Base-by-base conservation (phyloP, 2,329 filamentous ascomycete genomes). In the Aureobasidium uvarum region DNA sequence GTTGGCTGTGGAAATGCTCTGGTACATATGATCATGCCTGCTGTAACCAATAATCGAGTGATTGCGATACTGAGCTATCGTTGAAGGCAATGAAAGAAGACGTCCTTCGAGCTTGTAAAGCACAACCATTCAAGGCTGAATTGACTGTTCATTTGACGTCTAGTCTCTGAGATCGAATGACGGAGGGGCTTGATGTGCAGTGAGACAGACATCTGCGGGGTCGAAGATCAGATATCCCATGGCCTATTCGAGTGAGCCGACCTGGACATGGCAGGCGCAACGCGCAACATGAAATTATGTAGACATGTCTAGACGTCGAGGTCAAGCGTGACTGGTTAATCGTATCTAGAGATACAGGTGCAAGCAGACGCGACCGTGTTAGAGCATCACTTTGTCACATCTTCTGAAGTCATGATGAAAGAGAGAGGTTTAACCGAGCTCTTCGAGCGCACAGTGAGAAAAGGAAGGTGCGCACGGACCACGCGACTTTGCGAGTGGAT, bases 391-490 rank as follows among this genome's bases (percentile, higher is more conserved):
- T 28, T 54, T 33, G 33, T 54, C 16, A 58, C 38, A 52, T 5
- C 18, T 33, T 28, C 23, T 36, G 56, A 23, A 62, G 45, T 62
- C 41, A 62, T 62, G 28, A 50, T 62, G 39, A 13, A 45, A 50
- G 16, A 43, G 38, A 52, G 25, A 48, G 45, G 46, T 18, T 55
- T 41, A 55, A n/a, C 33, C 36, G 52, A 55, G 54, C 54, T 45
- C n/a, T 10, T 52, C 5, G n/a, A 28, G 8, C 41, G 39, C 25
- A 59, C 28, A 59, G 45, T 38, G 39, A n/a, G 48, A 38, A 28
- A n/a, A 38, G 18, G 39, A 46, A 64, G 56, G 46, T 51, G 51
- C 41, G 62, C 62, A 39, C 51, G 20, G 62, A n/a, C 48, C 48
- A 64, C 13, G 13, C 23, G 39, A 28, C n/a, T n/a, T 28, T 50